Evolutionary conservation across 805 yeast genomes (phyloP), one percentile per base, ranked within the genome.

Genomic region (Danielia reshetovae): DNA sequence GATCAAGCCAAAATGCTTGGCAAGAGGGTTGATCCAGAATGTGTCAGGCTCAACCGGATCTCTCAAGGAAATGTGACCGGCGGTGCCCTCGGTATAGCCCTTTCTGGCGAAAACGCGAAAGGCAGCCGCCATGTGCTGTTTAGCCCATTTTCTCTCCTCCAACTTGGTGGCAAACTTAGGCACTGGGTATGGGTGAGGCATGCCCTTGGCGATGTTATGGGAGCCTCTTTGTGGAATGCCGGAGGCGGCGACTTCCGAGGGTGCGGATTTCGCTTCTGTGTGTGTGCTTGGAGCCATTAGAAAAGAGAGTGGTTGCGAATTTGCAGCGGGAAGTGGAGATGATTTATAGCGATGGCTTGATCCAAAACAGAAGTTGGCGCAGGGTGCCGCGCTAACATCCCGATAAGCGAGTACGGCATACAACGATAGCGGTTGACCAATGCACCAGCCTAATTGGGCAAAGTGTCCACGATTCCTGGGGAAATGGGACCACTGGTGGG

Each of bases 21-120:
- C 45, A 22, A 40, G 24, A 1, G 45, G 45, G 18, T 40, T 40
- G 32, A 40, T 40, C 27, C 34, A 40, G 14, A 40, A 38, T 10
- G 45, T 40, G 12, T 26, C 22, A 2, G 45, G 42, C 24, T 40
- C 45, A 9, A 38, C 45, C 2, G 45, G 45, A 26, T 40, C 45
- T 4, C 42, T 18, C n/a, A 40, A 7, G 7, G 42, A 34, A 12
- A 40, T 37, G 21, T 40, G 44, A 10, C 44, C 44, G 3, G 44
- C 41, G 24, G 30, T 32, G 4, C 44, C 42, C 30, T 40, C 42
- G 14, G 34, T 28, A 30, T 26, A 40, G 5, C 45, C 42, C 26
- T 26, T 27, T 3, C 45, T 23, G 11, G 42, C 41, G 22, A 40
- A 40, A 6, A 40, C 42, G 1, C 42, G 30, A 18, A 40, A 40